Percentiles rank a stretch among this genome's conserved stretches.
phyloP scores from a whole-genome alignment of 1,284 basidiomycete species.

The Malassezia slooffiae region DNA sequence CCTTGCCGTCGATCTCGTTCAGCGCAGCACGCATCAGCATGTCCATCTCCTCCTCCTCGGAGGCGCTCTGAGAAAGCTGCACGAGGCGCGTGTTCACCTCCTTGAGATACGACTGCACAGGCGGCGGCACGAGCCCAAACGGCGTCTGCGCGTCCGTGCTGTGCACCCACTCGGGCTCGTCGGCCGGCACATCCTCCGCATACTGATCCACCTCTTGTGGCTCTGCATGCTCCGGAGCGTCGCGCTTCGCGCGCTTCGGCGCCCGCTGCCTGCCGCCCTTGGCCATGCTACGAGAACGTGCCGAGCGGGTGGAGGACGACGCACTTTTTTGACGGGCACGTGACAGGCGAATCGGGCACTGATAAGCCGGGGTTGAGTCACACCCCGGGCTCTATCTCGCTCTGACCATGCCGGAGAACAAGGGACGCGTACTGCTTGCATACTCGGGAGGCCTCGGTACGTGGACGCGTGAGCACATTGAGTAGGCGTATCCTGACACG shows the following conservation, averaged over 20 bases:
- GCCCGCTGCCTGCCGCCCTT: conserved; percentile 11
- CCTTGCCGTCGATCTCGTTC: conserved; percentile 37
- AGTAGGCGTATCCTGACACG: neutral
- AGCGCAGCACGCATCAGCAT: conserved; percentile 38
- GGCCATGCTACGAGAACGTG: neutral
- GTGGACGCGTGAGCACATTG: conserved; percentile 48
- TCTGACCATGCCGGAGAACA: conserved; percentile 29
- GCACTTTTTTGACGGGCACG: too few relatives aligned
- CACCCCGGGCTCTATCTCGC: too few relatives aligned
- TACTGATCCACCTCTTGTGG: neutral
- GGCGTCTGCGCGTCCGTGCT: conserved; percentile 9
- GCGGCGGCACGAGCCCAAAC: conserved; percentile 10
- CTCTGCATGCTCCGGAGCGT: neutral
- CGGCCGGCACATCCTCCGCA: neutral
- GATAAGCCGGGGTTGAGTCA: too few relatives aligned
- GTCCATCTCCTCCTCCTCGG: conserved; percentile 21
- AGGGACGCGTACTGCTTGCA: conserved; percentile 78
- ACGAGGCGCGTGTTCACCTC: conserved; percentile 10
- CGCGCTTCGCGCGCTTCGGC: conserved; percentile 10
- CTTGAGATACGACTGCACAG: conserved; percentile 15
- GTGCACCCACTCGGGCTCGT: conserved; percentile 1
- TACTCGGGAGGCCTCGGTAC: conserved; percentile 95
- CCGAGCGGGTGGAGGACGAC: too few relatives aligned
- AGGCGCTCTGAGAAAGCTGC: conserved; percentile 4
- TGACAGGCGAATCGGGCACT: too few relatives aligned